A percentile compares a stretch with the other conserved stretches of the same genome.
phyloP scores from a whole-genome alignment of 2,329 filamentous ascomycete species.

The Parafenestella ontariensis region DNA sequence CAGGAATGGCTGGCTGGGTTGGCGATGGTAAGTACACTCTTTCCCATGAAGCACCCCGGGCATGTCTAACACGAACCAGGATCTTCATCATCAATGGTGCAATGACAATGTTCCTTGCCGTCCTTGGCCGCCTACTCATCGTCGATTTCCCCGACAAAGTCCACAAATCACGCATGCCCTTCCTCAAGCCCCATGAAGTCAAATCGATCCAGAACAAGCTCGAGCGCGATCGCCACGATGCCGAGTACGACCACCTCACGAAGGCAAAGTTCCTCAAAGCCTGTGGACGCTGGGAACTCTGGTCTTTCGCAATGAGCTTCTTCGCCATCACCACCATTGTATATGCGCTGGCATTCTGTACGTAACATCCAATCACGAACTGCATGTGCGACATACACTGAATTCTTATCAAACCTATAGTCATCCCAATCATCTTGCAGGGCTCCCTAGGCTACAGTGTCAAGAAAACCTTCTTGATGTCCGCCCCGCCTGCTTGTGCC shows the following conservation, averaged over 20 bases:
- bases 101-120: slow-evolving; percentile 31
- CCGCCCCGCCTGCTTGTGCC: slow-evolving; percentile 32
- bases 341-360: slow-evolving; percentile 23
- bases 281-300: slow-evolving; percentile 22
- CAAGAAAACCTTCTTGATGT: slow-evolving; percentile 29
- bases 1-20: slow-evolving; percentile 15
- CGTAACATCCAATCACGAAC: too few species aligned
- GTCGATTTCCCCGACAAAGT: slow-evolving; percentile 43
- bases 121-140: slow-evolving; percentile 33
- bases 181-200: slow-evolving; percentile 23
- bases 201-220: slow-evolving; percentile 23
- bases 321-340: slow-evolving; percentile 22
- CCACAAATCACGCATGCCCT: slow-evolving; percentile 20
- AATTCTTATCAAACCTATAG: too few species aligned
- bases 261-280: slow-evolving; percentile 18
- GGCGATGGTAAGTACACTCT: slow-evolving; percentile 15
- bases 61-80: slow-evolving; percentile 1
- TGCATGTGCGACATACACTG: too few species aligned
- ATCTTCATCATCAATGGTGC: slow-evolving; percentile 67
- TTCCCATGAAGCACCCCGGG: not conserved
- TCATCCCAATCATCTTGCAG: slow-evolving; percentile 34
- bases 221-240: slow-evolving; percentile 21
- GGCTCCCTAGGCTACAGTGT: slow-evolving; percentile 28
- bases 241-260: slow-evolving; percentile 24
- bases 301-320: slow-evolving; percentile 24